These are phyloP conservation scores for Puya raimondii DNA, from an alignment of 176 grass and related monocot genomes.

Conservation along the genomic window DNA sequence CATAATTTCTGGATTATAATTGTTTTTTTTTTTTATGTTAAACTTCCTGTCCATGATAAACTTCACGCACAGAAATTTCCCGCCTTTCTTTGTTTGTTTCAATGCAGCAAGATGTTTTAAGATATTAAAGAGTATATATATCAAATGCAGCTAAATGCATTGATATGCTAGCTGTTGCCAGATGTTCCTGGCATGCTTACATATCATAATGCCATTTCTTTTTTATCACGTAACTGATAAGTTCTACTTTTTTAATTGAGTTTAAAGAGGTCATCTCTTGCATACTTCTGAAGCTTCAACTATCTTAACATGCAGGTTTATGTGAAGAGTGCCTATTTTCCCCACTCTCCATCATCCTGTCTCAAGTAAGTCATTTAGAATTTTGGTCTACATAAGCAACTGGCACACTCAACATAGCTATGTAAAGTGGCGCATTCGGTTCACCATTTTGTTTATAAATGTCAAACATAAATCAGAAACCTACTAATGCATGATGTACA, in stretches of 20 bases:
- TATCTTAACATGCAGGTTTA: slow-evolving; percentile 46
- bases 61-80: too few relatives aligned
- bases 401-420: neutral
- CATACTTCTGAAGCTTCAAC: neutral
- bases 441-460: neutral
- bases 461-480: too few relatives aligned
- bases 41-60: too few relatives aligned
- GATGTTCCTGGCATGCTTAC: too few relatives aligned
- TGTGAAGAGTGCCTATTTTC: slow-evolving; percentile 80
- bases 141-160: too few relatives aligned
- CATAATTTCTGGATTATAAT: too few relatives aligned
- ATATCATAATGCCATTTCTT: neutral
- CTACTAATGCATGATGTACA: too few relatives aligned
- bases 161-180: too few relatives aligned
- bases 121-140: too few relatives aligned
- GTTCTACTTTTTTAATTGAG: neutral
- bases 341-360: slow-evolving; percentile 73
- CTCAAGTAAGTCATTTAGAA: slow-evolving; percentile 60
- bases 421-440: neutral
- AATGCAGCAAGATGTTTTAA: too few relatives aligned
- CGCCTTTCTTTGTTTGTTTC: neutral
- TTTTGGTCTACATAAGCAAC: neutral
- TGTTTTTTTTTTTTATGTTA: too few relatives aligned
- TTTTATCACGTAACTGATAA: neutral
- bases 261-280: neutral